Base-by-base conservation (phyloP, 257 asterid genomes). In the Thymus mandschuricus region DNA sequence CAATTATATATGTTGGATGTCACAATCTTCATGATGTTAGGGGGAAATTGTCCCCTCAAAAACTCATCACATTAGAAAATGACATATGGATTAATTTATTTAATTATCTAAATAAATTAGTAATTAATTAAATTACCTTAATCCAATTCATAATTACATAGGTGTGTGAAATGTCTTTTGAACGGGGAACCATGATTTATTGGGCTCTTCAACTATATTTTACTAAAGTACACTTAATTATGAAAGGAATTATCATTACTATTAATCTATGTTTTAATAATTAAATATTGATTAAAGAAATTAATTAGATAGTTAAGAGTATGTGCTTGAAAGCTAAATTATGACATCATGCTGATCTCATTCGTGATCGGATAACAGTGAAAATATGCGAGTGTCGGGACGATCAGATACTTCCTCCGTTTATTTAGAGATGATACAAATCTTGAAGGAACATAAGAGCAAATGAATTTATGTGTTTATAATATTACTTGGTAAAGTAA, bases 11-110 rank as follows among this genome's bases (percentile, higher is more conserved):
- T 70, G 30, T 58, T 58, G 65, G 63, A 49, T 7, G 70, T 74
- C 80, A 69, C 75, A 33, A 59, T 79, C 79, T 57, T 50, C 66
- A 7, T 66, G 73, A 34, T 57, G 75, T 45, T 7, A 30, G 43
- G 65, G 49, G 41, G 6, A 38, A 38, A 38, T 38, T 38, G 41
- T 38, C 41, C 41, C 41, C 41, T 28, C 41, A 59, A 65, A 65
- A 65, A 65, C 56, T 52, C 40, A 38, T 11, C 56, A 59, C 46
- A 12, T 66, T 28, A 10, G 50, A 76, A 44, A 50, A 63, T 69
- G 76, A 74, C 73, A 57, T 71, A 35, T 44, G 58, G 61, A 38
- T 72, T 50, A 38, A 40, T 63, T 70, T 40, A 21, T 21, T 21
- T 21, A 21, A 21, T 21, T 21, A 21, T 21, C 21, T 21, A 21